Evolutionary conservation across 345 rosid genomes (phyloP), one percentile per base, ranked within the genome.

Genomic region (Microthlaspi erraticum): DNA sequence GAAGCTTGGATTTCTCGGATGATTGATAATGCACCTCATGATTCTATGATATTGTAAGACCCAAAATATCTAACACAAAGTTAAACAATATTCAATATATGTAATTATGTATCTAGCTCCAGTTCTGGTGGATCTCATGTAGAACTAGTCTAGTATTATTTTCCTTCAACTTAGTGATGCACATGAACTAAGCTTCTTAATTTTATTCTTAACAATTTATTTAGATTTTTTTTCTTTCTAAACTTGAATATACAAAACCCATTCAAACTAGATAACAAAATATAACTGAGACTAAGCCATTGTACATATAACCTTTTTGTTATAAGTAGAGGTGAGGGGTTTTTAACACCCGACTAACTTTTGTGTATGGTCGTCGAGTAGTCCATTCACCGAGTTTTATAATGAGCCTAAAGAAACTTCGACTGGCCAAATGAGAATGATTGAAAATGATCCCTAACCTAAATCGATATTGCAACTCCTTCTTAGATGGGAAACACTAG

Each of bases 111-210:
- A n/a, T n/a, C n/a, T n/a, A n/a, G n/a, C 16, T 57, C 36, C 12
- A 69, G 20, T 10, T 23, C 43, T 9, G 13, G 20, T 45, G 11
- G 41, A 42, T 67, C 41, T 11, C 20, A 67, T 29, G 46, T 46
- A 36, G 32, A 59, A 17, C 6, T 16, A 49, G 32, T 46, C 16
- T 18, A 43, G 5, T 33, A 34, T n/a, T 13, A 33, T 34, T 45
- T 19, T 16, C 58, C 32, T 49, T 34, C 16, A 58, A 49, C 48
- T 37, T 60, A 60, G 68, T 60, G 75, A 60, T 60, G 23, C 43
- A 37, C 75, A 70, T 59, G 60, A 70, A 70, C 32, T 12, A 2
- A 54, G 43, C 11, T 29, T 38, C 5, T 39, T 23, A 23, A 2
- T 2, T 19, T 66, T 42, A 26, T 65, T 10, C 10, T 52, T 67